Conservation (phyloP, 345 rosid genomes). For the Eucalyptus victrix region DNA sequence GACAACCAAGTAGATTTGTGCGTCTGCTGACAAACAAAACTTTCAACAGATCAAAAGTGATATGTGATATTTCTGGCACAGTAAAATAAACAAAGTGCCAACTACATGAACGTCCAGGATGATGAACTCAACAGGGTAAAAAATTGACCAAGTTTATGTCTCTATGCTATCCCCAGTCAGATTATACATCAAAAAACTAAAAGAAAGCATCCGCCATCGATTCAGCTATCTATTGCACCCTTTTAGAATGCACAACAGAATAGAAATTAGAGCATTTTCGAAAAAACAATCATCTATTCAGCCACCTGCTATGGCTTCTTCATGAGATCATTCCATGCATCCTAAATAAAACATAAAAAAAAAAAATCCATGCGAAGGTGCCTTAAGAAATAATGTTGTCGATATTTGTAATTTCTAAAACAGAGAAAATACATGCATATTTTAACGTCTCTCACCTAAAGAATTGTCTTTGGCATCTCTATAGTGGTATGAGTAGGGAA, state of each 20-base stretch:
- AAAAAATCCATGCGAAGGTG: background rate
- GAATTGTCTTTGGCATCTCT: slow-evolving; percentile 31
- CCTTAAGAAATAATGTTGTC: background rate
- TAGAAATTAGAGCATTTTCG: background rate
- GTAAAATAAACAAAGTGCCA: background rate
- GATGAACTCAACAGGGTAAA: background rate
- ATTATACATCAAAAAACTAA: background rate
- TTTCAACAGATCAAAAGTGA: background rate
- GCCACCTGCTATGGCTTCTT: background rate
- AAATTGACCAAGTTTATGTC: background rate
- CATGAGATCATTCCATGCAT: background rate
- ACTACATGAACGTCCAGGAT: background rate
- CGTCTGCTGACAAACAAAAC: background rate
- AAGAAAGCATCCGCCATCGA: background rate
- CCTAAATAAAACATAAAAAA: background rate
- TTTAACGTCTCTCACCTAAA: slow-evolving; percentile 42
- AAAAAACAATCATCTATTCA: background rate
- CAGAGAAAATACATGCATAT: background rate
- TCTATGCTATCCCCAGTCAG: background rate
- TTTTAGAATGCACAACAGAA: background rate
- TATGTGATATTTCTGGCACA: background rate
- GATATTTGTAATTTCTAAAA: background rate
- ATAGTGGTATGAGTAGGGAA: slow-evolving; percentile 52
- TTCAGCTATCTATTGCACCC: background rate
- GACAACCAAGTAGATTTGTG: background rate